A percentile compares a stretch with the other conserved stretches of the same genome.
Conservation (phyloP, 139 green algal species). For the Diplosphaera chodatii region DNA sequence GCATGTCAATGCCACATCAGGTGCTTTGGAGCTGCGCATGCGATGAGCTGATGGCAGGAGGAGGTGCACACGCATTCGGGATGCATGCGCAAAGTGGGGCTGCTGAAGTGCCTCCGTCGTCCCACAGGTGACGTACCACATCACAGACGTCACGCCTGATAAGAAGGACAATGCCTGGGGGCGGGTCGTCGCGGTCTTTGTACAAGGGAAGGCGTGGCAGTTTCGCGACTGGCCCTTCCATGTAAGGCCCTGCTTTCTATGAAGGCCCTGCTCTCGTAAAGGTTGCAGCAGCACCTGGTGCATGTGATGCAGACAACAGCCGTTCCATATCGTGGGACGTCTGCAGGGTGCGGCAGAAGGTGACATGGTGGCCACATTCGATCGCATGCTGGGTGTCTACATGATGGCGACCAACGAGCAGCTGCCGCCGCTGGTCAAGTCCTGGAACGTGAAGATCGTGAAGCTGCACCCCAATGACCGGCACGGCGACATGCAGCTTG, state of each 20-base stretch:
- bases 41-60: no score
- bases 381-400: conserved; percentile 3
- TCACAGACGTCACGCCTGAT: conserved; percentile 35
- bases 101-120: no score
- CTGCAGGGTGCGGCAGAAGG: neutral
- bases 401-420: conserved; percentile 1
- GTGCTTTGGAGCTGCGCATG: no score
- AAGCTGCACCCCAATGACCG: conserved; percentile 8
- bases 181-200: conserved; percentile 63
- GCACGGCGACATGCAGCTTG: conserved; percentile 3
- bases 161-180: conserved; percentile 39
- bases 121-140: conserved; percentile 33
- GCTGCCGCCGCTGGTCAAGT: neutral
- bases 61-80: no score
- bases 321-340: no score
- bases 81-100: no score
- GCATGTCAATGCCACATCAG: conserved; percentile 6
- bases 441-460: conserved; percentile 4
- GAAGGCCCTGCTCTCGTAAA: no score
- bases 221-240: conserved; percentile 62
- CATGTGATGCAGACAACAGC: no score
- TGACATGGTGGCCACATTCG: neutral
- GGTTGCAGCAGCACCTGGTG: no score
- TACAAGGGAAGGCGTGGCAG: conserved; percentile 60
- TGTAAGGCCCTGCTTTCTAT: neutral